Conservation (phyloP, 352 stramenopile species). For the Phytophthora sp. region DNA sequence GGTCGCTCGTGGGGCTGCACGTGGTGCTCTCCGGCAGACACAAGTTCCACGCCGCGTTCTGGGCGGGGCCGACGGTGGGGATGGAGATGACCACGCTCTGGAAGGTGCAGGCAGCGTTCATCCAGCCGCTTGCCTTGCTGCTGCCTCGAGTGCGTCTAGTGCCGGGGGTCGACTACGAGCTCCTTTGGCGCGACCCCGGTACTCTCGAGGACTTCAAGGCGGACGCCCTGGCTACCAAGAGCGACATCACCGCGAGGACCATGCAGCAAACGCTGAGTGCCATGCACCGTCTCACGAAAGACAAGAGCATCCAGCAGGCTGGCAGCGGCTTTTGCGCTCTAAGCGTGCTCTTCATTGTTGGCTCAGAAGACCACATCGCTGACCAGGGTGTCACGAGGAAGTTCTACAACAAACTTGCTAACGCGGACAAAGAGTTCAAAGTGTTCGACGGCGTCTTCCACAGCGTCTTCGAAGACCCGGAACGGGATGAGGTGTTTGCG, state of each 20-base stretch:
- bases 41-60: slow-evolving; percentile 50
- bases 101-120: slow-evolving; percentile 47
- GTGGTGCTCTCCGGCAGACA: slow-evolving; percentile 47
- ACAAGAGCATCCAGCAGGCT: slow-evolving; percentile 19
- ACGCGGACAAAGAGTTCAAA: slow-evolving; percentile 56
- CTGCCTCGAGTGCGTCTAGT: slow-evolving; percentile 44
- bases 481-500: slow-evolving; percentile 32
- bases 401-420: slow-evolving; percentile 46
- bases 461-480: slow-evolving; percentile 57
- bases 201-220: slow-evolving; percentile 58
- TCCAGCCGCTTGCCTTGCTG: slow-evolving; percentile 46
- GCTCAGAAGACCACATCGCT: slow-evolving; percentile 49
- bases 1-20: slow-evolving; percentile 55
- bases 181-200: slow-evolving; percentile 37
- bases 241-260: slow-evolving; percentile 44
- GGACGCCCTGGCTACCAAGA: slow-evolving; percentile 52
- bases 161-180: slow-evolving; percentile 49
- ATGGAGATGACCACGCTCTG: slow-evolving; percentile 54
- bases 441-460: slow-evolving; percentile 57
- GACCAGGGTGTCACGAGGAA: slow-evolving; percentile 26
- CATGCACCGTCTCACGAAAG: slow-evolving; percentile 30
- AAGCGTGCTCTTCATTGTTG: slow-evolving; percentile 38
- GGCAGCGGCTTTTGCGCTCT: slow-evolving; percentile 21
- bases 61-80: slow-evolving; percentile 45
- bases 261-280: slow-evolving; percentile 35